These are phyloP conservation scores for Fagopyrum homotropicum DNA, from an alignment of 148 eudicot genomes.

Conservation along the genomic window DNA sequence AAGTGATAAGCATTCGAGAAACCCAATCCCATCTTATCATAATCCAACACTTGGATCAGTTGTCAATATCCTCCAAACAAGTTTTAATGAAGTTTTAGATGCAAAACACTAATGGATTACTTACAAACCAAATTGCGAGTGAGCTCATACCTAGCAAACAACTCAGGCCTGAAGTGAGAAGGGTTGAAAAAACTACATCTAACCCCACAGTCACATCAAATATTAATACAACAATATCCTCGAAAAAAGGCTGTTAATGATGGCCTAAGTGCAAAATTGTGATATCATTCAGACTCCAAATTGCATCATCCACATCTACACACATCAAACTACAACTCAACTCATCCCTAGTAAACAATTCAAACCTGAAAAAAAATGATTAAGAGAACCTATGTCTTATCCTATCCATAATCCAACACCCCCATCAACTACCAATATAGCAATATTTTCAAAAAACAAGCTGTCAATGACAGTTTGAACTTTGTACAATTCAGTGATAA, in stretches of 20 bases:
- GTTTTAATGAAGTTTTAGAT: no score
- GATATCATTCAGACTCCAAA: neutral
- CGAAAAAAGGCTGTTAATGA: neutral
- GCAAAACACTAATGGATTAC: no score
- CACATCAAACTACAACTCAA: neutral
- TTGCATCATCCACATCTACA: neutral
- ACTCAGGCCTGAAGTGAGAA: no score
- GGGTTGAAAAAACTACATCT: no score
- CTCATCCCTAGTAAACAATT: neutral
- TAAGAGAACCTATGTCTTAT: neutral
- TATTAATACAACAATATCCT: neutral
- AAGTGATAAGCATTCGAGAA: neutral
- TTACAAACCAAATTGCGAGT: no score
- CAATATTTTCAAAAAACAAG: neutral
- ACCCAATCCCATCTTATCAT: neutral
- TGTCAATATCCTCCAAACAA: neutral
- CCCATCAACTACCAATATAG: neutral
- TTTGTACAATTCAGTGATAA: neutral
- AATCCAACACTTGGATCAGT: neutral
- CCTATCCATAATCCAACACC: neutral
- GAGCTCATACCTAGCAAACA: no score
- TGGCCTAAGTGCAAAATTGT: neutral
- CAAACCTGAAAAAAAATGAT: no score
- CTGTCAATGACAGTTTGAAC: neutral
- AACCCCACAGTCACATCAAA: no score